Conservation (phyloP, 768 basidiomycete species). For the Russula foetens region DNA sequence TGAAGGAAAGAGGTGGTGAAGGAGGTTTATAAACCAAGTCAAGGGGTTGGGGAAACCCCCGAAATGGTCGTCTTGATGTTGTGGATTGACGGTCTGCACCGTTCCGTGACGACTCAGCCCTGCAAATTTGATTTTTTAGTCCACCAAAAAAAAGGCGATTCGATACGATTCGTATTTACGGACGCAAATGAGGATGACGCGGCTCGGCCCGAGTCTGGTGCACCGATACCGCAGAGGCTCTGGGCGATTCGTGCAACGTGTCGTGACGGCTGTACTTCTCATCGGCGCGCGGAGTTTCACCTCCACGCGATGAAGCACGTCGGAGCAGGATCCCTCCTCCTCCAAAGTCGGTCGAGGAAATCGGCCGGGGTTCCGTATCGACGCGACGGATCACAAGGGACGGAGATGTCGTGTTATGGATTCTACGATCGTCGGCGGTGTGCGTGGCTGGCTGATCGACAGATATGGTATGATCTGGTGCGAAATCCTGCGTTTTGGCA, state of each 20-base stretch:
- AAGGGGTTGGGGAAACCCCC: conserved; percentile 11
- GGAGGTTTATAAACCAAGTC: conserved; percentile 31
- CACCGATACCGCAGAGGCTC: not conserved
- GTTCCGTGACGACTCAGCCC: not conserved
- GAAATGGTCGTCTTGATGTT: conserved; percentile 9
- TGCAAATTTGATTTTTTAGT: not conserved
- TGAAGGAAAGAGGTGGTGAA: conserved; percentile 51
- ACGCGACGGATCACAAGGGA: not conserved
- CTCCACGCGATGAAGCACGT: not conserved
- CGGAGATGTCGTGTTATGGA: not conserved
- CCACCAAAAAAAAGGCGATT: not conserved
- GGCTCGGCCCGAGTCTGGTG: not conserved
- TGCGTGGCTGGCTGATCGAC: not conserved
- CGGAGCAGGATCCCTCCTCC: not conserved
- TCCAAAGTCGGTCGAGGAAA: not conserved
- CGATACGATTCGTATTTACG: not conserved
- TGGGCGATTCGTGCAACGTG: not conserved
- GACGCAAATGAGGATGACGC: not conserved
- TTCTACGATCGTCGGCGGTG: not conserved
- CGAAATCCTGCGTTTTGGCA: not conserved
- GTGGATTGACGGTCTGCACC: not conserved
- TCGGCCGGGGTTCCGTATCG: not conserved
- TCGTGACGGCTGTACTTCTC: not conserved
- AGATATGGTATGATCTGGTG: not conserved
- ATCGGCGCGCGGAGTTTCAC: not conserved